Conservation (phyloP, 169 alveolate species). For the Cryptosporidium muris region DNA sequence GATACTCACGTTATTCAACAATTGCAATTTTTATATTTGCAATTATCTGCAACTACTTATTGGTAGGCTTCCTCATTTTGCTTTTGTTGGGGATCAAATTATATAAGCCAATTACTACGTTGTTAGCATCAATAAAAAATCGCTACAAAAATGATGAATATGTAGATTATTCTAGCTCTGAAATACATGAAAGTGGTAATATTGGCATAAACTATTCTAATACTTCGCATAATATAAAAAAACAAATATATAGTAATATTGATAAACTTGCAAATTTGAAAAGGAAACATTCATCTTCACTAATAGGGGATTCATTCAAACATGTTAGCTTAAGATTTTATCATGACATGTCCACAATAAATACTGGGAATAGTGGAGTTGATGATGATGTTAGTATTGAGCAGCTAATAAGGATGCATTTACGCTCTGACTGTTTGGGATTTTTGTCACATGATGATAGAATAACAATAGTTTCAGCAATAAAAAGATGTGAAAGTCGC, state of each 20-base stretch:
- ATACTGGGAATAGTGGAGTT: slow-evolving; percentile 10
- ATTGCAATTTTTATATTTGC: slow-evolving; percentile 28
- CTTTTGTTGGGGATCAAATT: slow-evolving; percentile 44
- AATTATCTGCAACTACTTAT: slow-evolving; percentile 12
- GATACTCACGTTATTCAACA: slow-evolving; percentile 1
- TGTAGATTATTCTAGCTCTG: too few relatives aligned
- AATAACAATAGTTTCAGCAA: slow-evolving; percentile 56
- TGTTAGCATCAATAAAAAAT: slow-evolving; percentile 16
- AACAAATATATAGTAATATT: too few relatives aligned
- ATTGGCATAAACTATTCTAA: too few relatives aligned
- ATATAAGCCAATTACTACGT: not conserved
- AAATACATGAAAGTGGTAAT: too few relatives aligned
- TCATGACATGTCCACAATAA: slow-evolving; percentile 45
- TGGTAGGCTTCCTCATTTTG: slow-evolving; percentile 11
- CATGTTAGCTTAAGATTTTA: not conserved
- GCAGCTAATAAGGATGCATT: slow-evolving; percentile 54
- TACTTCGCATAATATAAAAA: too few relatives aligned
- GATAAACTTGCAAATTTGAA: too few relatives aligned
- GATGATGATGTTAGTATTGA: slow-evolving; percentile 66
- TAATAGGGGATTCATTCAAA: too few relatives aligned
- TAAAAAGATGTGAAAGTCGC: slow-evolving; percentile 55
- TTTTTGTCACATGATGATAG: slow-evolving; percentile 64
- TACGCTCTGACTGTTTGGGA: slow-evolving; percentile 59
- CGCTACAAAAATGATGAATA: too few relatives aligned
- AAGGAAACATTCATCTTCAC: too few relatives aligned